phyloP scores from a whole-genome alignment of 345 rosid species.

The Bruguiera parviflora region DNA sequence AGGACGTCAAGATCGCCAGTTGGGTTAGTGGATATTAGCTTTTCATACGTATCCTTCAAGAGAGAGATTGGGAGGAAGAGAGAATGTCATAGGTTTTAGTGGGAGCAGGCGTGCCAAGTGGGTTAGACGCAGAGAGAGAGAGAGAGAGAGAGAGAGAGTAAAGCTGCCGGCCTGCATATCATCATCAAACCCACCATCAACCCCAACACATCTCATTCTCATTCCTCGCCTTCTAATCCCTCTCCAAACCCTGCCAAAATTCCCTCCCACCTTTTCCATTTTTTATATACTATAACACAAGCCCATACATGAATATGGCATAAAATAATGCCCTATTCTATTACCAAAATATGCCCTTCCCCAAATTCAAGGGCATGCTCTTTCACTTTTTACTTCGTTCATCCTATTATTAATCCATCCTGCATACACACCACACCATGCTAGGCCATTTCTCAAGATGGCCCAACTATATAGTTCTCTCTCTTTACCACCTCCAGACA shows the following conservation, averaged over 20 bases:
- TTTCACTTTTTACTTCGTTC: neutral
- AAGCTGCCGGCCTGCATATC: constrained; percentile 99
- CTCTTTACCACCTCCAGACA: neutral
- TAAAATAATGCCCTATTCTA: constrained; percentile 16
- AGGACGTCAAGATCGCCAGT: constrained; percentile 35
- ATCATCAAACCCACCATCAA: constrained; percentile 60
- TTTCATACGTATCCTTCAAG: neutral
- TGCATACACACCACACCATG: neutral
- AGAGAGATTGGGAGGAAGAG: constrained; percentile 4
- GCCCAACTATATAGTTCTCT: neutral
- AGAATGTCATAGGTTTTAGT: constrained; percentile 30
- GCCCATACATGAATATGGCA: constrained; percentile 17
- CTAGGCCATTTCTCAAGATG: constrained; percentile 29
- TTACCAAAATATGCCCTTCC: constrained; percentile 25
- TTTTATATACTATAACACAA: constrained; percentile 15
- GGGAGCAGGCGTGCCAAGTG: constrained; percentile 71
- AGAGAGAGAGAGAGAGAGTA: constrained; percentile 30
- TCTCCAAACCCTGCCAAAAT: constrained; percentile 67
- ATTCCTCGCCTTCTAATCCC: constrained; percentile 67
- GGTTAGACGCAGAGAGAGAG: constrained; percentile 23
- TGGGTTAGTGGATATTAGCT: constrained; percentile 7
- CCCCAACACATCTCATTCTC: constrained; percentile 28
- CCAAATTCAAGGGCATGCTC: constrained; percentile 38
- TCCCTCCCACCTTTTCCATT: constrained; percentile 16
- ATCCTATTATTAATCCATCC: neutral